phyloP scores from a whole-genome alignment of 2,329 filamentous ascomycete genomes.

The Pezicula neosporulosa region DNA sequence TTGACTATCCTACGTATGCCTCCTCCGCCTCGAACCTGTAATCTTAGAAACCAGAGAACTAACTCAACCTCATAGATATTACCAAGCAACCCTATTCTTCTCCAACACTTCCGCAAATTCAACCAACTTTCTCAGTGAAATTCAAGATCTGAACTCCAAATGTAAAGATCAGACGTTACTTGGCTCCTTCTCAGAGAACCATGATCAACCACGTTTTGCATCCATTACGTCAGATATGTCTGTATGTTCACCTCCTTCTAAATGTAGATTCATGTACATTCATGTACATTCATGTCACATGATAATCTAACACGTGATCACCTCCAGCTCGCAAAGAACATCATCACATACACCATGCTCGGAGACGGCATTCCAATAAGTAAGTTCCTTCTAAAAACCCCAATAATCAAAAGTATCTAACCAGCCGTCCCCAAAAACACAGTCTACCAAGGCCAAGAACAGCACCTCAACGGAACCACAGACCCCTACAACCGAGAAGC shows the following conservation, averaged over 20 bases:
- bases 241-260: slow-evolving; percentile 1
- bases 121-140: slow-evolving; percentile 4
- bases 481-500: slow-evolving; percentile 41
- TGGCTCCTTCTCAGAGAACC: slow-evolving; percentile 38
- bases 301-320: neutral
- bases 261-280: no score
- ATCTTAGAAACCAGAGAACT: neutral
- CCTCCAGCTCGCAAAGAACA: slow-evolving; percentile 36
- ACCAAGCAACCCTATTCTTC: slow-evolving; percentile 9
- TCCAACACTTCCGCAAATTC: slow-evolving; percentile 8
- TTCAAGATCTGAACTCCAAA: slow-evolving; percentile 3
- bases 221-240: slow-evolving; percentile 16
- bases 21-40: no score
- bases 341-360: slow-evolving; percentile 44
- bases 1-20: slow-evolving; percentile 10
- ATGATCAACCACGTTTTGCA: slow-evolving; percentile 38
- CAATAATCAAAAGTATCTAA: neutral
- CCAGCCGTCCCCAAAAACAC: no score
- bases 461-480: slow-evolving; percentile 36
- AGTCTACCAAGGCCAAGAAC: slow-evolving; percentile 51
- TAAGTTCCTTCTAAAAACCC: neutral
- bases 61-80: neutral
- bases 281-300: no score
- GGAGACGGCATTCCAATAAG: slow-evolving; percentile 45
- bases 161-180: slow-evolving; percentile 31